Percentiles rank a stretch among this genome's conserved stretches.
phyloP scores from a whole-genome alignment of 78 protist genomes.

The Emiliania huxleyi region DNA sequence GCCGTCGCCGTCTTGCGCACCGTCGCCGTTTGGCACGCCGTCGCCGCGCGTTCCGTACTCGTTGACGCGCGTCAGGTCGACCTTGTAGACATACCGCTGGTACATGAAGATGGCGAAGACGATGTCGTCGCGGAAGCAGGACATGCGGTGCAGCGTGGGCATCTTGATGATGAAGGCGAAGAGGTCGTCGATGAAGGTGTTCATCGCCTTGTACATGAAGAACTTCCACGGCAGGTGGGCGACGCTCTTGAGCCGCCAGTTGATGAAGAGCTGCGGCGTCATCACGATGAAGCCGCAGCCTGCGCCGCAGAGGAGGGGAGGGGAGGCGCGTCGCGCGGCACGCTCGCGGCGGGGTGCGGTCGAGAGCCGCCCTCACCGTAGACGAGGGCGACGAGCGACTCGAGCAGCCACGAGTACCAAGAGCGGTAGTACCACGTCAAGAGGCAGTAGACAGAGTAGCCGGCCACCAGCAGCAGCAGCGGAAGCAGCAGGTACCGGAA shows the following conservation, averaged over 20 bases:
- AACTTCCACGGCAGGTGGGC: conserved; percentile 93
- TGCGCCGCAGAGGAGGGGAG: too few relatives aligned
- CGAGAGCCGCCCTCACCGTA: too few relatives aligned
- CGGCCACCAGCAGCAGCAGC: conserved; percentile 13
- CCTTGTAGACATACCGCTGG: conserved; percentile 88
- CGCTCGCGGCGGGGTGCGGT: too few relatives aligned
- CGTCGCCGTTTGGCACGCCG: too few relatives aligned
- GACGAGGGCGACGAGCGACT: conserved; percentile 20
- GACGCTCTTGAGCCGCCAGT: conserved; percentile 88
- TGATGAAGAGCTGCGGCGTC: conserved; percentile 97
- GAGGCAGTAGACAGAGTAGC: conserved; percentile 5
- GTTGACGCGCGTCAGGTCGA: conserved; percentile 71
- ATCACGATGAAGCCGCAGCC: conserved; percentile 83
- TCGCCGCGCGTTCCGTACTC: conserved; percentile 49
- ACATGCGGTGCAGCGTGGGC: conserved; percentile 93
- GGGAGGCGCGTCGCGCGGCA: too few relatives aligned
- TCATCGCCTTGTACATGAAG: conserved; percentile 79
- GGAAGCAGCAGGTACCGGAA: not conserved
- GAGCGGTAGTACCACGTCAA: not conserved
- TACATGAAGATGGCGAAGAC: conserved; percentile 80
- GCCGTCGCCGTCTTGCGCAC: too few relatives aligned
- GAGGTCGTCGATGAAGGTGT: conserved; percentile 87
- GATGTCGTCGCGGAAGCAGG: conserved; percentile 67
- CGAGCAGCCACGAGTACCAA: conserved; percentile 40
- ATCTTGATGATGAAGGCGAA: conserved; percentile 94